Evolutionary conservation across 192 early-diverging fungal genomes (phyloP), one percentile per base, ranked within the genome.

Genomic region (Umbelopsis ramanniana): DNA sequence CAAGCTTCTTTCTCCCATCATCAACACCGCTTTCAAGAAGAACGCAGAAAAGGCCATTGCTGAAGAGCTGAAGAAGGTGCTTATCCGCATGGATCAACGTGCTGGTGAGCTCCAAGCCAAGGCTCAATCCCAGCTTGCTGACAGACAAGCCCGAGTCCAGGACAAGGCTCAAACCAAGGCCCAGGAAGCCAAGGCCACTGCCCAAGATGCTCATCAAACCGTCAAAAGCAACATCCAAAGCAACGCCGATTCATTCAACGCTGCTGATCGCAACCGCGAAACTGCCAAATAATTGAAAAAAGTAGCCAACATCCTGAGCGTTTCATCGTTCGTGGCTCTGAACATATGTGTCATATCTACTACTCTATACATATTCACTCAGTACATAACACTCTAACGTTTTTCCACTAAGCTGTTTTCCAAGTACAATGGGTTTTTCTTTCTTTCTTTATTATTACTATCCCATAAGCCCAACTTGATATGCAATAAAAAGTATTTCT

Each of bases 1-100:
- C 76, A 80, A 77, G 54, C 10, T 80, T 11, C 23, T 80, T 7
- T 38, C 70, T 33, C 82, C 82, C 15, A 54, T 80, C 17, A 71
- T 78, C 57, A 70, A 81, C 48, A 55, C 46, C 10, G 43, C 26
- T 17, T 48, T 83, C 17, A 73, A 74, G 26, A 57, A 40, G 22
- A 29, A 69, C 26, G 52, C 73, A n/a, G 75, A 76, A 22, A 75
- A 47, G 54, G 47, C 50, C 2, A 63, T 81, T 67, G 76, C 46
- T 6, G 69, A 71, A 38, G 17, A 55, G 22, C 46, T 68, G 43
- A 54, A 46, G 35, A 38, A 67, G 24, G 29, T 72, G 5, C 26
- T 60, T 29, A 57, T 57, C 71, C 50, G 45, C 23, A 54, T 72
- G 43, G 71, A 72, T 23, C 50, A 72, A 11, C 71, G 55, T 40